Conservation (phyloP, 306 rosid genomes). For the Acacia melanoxylon region DNA sequence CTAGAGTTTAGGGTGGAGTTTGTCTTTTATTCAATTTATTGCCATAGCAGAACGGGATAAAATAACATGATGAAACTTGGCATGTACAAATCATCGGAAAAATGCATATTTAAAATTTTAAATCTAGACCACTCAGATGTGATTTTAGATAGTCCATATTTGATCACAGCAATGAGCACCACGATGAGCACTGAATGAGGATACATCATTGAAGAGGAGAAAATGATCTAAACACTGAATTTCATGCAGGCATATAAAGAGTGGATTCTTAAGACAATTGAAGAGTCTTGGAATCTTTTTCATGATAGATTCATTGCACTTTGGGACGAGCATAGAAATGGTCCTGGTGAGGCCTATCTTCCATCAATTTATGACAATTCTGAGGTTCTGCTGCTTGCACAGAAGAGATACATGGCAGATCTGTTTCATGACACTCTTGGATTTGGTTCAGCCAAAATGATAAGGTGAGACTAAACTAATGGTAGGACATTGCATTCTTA, state of each 20-base stretch:
- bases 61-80: conserved; percentile 1
- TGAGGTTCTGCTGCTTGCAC: conserved; percentile 60
- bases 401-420: conserved; percentile 60
- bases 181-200: too few relatives aligned
- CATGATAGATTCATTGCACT: conserved; percentile 61
- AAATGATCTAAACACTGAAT: conserved; percentile 9
- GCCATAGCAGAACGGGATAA: background rate
- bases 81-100: background rate
- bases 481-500: conserved; percentile 6
- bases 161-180: too few relatives aligned
- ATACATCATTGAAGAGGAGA: background rate
- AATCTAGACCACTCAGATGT: too few relatives aligned
- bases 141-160: too few relatives aligned
- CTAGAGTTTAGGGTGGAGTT: background rate
- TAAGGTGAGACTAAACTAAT: conserved; percentile 48
- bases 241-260: conserved; percentile 58
- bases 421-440: conserved; percentile 83
- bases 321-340: conserved; percentile 75
- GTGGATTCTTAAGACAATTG: conserved; percentile 82
- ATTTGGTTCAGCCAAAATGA: conserved; percentile 92
- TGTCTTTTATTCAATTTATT: conserved; percentile 4
- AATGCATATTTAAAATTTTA: too few relatives aligned
- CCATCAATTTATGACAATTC: conserved; percentile 70
- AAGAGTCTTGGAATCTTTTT: conserved; percentile 81
- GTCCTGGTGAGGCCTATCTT: conserved; percentile 86